Evolutionary conservation across 352 stramenopile genomes (phyloP), one percentile per base, ranked within the genome.

Genomic region (Globisporangium takayamanum): DNA sequence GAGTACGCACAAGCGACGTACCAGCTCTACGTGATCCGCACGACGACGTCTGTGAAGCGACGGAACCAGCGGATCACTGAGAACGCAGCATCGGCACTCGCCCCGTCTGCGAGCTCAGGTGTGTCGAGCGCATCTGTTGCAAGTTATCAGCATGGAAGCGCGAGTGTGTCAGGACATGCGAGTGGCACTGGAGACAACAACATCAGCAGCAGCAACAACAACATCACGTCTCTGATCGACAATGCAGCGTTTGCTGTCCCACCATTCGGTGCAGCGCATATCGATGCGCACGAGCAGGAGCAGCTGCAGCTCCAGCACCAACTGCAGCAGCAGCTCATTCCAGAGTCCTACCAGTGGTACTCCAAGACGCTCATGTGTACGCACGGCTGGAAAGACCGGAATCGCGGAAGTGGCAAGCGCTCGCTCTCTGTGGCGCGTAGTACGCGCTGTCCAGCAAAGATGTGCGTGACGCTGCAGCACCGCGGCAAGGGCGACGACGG

Each of bases 331-430:
- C 73, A 67, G 53, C 59, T 89, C 59, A 88, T 92, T 45, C 81
- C 81, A 0, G 70, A 83, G 56, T 70, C 64, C 36, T 84, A 71
- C 59, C 72, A 76, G 50, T 92, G 81, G 81, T 92, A 92, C 55
- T 92, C 81, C 48, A 92, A 92, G 69, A 88, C 81, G 36, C 70
- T 92, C 39, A 86, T 87, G 67, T 92, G 81, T 52, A 92, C 81
- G 6, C 81, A 92, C 61, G 81, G 81, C 6, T 92, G 81, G 81
- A 89, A 89, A 60, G 68, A 84, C 45, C 77, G 81, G 8, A 70
- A 84, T 44, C 77, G 81, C 22, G 76, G 79, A 7, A 84, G 61
- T 28, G 79, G 81, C 0, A 92, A 92, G 63, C 79, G 81, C n/a
- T 69, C 74, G 3, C 73, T 76, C 11, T 72, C 76, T 2, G 76